Base-by-base conservation (phyloP, 2,329 filamentous ascomycete genomes). In the Grosmannia serpens region DNA sequence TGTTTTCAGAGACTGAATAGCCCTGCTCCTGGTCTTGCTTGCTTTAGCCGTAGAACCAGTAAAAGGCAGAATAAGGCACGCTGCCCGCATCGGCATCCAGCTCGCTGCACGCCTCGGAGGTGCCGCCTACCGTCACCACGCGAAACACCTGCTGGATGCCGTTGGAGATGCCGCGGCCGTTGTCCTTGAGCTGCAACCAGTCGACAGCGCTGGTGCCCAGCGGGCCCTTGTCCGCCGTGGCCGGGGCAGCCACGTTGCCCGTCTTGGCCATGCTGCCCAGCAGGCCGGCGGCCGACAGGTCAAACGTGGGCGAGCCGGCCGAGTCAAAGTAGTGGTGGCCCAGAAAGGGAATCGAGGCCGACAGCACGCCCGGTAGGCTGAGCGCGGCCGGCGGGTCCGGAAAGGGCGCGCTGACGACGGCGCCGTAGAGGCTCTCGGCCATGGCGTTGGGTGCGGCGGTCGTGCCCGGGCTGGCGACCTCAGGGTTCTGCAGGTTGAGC, bases 291-390 rank as follows among this genome's bases (percentile, higher is more conserved):
- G 65, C 68, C 55, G 70, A 67, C 44, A 88, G 73, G 60, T 81
- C 75, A 67, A 89, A 89, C 15, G 76, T 82, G 1, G 87, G 86
- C 0, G 73, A 70, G 62, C 77, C 71, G 51, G 66, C 62, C 53
- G 62, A 61, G 69, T 78, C 79, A 75, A 89, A 89, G 77, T 76
- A 87, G 75, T 90, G 87, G 65, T 82, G 77, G 33, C 86, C 87
- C 17, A 85, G 67, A 64, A 78, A 76, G 54, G 71, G 70, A 7
- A 79, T 60, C 2, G 67, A 62, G 7, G 65, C 11, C 22, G 46
- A 6, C 17, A 54, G 57, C 41, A 73, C 49, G 56, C 67, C 67
- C 7, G 68, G 59, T 38, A 77, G 65, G 11, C 65, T 61, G 38
- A 77, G 67, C 2, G 73, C 69, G 3, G 73, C 69, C 2, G 70